phyloP scores from a whole-genome alignment of 768 basidiomycete species.

The Exidia glandulosa region DNA sequence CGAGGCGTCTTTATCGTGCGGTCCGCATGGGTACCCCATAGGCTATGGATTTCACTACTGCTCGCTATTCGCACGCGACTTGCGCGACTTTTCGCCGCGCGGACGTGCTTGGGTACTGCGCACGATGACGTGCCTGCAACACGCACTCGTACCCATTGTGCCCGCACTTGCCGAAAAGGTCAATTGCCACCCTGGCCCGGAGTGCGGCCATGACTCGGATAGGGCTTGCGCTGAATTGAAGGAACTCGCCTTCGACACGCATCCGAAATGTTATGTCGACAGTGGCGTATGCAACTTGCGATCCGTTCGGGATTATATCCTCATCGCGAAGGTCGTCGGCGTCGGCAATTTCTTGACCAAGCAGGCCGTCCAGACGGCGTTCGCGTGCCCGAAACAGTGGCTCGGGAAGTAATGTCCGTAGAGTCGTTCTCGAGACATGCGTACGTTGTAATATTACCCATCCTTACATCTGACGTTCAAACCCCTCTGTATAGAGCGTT shows the following conservation, averaged over 20 bases:
- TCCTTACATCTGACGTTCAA: too few species aligned
- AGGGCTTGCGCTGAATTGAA: slow-evolving; percentile 24
- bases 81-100: slow-evolving; percentile 16
- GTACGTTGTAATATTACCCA: too few species aligned
- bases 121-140: slow-evolving; percentile 38
- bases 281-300: slow-evolving; percentile 36
- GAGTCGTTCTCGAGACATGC: too few species aligned
- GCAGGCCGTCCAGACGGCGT: too few species aligned
- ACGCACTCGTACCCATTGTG: slow-evolving; percentile 22
- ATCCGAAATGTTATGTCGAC: slow-evolving; percentile 28
- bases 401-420: too few species aligned
- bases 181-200: neutral
- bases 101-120: slow-evolving; percentile 34
- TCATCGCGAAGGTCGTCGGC: too few species aligned
- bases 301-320: too few species aligned
- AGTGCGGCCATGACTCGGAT: slow-evolving; percentile 14
- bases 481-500: too few species aligned
- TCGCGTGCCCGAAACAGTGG: too few species aligned
- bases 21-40: slow-evolving; percentile 31
- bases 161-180: neutral
- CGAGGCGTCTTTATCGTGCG: slow-evolving; percentile 35
- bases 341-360: too few species aligned
- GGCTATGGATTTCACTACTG: slow-evolving; percentile 32
- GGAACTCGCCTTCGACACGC: slow-evolving; percentile 29
- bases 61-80: slow-evolving; percentile 23